These are phyloP conservation scores for Suhomyces ambrosiae DNA, from an alignment of 1,139 yeast genomes.

Conservation along the genomic window DNA sequence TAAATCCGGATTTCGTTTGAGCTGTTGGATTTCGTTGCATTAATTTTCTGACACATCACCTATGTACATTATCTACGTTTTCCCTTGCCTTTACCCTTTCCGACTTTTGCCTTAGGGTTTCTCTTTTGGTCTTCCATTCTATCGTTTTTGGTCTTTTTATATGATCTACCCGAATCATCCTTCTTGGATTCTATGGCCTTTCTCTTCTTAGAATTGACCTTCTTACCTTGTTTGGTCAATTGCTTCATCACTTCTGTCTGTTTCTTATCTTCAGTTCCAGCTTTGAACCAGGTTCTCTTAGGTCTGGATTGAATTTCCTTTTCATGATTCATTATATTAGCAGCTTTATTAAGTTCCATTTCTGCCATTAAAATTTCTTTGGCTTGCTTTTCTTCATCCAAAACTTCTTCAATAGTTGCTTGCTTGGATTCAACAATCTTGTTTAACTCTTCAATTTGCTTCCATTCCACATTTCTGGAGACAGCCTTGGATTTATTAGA, in stretches of 20 bases:
- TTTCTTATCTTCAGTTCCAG: constrained; percentile 66
- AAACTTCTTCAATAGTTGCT: constrained; percentile 68
- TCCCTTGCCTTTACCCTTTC: constrained; percentile 18
- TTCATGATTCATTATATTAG: constrained; percentile 75
- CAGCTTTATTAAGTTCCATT: constrained; percentile 84
- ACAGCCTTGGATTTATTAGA: constrained; percentile 56
- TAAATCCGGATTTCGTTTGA: too few species aligned
- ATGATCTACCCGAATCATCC: constrained; percentile 53
- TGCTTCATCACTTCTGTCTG: constrained; percentile 48
- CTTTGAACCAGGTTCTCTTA: constrained; percentile 94
- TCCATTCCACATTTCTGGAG: constrained; percentile 88
- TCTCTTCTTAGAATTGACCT: constrained; percentile 33
- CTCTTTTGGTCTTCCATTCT: constrained; percentile 52
- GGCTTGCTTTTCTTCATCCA: constrained; percentile 85
- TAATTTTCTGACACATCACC: too few species aligned
- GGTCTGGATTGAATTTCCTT: constrained; percentile 89
- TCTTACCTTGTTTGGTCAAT: constrained; percentile 47
- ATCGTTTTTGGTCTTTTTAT: constrained; percentile 72
- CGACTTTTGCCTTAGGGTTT: constrained; percentile 25
- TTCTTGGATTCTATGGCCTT: constrained; percentile 38
- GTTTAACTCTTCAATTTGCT: constrained; percentile 69
- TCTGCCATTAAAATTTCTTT: constrained; percentile 87
- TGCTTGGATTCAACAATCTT: constrained; percentile 60
- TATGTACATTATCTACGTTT: too few species aligned
- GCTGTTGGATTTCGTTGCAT: too few species aligned